Conservation (phyloP, 2,329 filamentous ascomycete species). For the Fusarium solani-melongenae region DNA sequence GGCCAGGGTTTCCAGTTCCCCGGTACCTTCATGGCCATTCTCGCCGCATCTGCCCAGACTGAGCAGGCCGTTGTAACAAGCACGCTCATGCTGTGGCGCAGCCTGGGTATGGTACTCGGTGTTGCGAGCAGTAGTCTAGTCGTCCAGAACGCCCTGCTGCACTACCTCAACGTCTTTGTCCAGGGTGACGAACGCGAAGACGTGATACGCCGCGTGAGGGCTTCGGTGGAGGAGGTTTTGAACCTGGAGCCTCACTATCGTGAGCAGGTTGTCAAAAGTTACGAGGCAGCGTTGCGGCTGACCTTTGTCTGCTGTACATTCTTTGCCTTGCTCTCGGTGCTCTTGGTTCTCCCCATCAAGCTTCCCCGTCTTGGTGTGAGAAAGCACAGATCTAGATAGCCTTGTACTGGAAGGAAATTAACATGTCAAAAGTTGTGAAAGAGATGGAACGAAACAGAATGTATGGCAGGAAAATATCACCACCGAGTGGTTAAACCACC, state of each 20-base stretch:
- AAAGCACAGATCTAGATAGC: slow-evolving; percentile 41
- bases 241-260: slow-evolving; percentile 57
- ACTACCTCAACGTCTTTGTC: slow-evolving; percentile 69
- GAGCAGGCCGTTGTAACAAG: slow-evolving; percentile 77
- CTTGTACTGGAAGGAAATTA: not conserved
- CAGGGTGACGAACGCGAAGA: slow-evolving; percentile 66
- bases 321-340: slow-evolving; percentile 60
- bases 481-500: not conserved
- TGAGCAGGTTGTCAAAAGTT: slow-evolving; percentile 66
- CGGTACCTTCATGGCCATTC: slow-evolving; percentile 70
- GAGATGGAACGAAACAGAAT: slow-evolving; percentile 5
- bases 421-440: not conserved
- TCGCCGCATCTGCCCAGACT: slow-evolving; percentile 67
- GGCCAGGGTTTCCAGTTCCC: slow-evolving; percentile 75
- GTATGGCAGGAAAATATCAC: slow-evolving; percentile 2
- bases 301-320: slow-evolving; percentile 58
- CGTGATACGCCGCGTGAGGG: slow-evolving; percentile 63
- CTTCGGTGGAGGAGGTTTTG: slow-evolving; percentile 65
- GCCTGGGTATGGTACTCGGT: slow-evolving; percentile 78
- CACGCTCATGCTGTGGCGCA: slow-evolving; percentile 78
- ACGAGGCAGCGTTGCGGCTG: slow-evolving; percentile 61
- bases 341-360: slow-evolving; percentile 62
- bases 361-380: slow-evolving; percentile 63
- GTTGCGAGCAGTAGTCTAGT: slow-evolving; percentile 77
- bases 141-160: slow-evolving; percentile 75